Conservation (phyloP, 2,329 filamentous ascomycete genomes). For the Colletotrichum caudatum region DNA sequence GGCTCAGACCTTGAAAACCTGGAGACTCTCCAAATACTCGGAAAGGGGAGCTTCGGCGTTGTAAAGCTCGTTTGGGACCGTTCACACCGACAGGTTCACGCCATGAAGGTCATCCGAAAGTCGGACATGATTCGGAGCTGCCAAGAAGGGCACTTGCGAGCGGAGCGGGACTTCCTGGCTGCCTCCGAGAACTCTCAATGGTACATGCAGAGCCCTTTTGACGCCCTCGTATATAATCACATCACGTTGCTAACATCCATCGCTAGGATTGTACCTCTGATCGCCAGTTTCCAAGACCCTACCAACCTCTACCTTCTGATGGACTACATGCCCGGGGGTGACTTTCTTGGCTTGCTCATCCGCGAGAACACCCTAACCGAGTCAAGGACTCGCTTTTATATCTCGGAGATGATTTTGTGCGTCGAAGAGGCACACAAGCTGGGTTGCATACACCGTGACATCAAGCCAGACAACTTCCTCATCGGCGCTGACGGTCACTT, state of each 20-base stretch:
- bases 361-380: constrained; percentile 87
- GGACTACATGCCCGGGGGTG: constrained; percentile 98
- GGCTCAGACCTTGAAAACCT: constrained; percentile 67
- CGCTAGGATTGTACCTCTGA: constrained; percentile 82
- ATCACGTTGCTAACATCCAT: not conserved
- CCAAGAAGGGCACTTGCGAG: constrained; percentile 92
- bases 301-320: constrained; percentile 91
- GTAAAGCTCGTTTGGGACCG: constrained; percentile 84
- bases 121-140: constrained; percentile 90
- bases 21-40: constrained; percentile 83
- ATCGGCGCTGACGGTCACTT: constrained; percentile 89
- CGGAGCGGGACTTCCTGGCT: constrained; percentile 92
- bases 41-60: constrained; percentile 94
- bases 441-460: constrained; percentile 92
- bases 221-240: not conserved
- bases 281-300: constrained; percentile 89
- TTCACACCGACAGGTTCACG: constrained; percentile 72
- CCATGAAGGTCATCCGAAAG: constrained; percentile 98
- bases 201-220: constrained; percentile 53
- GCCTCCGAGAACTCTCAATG: constrained; percentile 88
- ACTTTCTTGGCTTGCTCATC: constrained; percentile 89
- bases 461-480: constrained; percentile 98
- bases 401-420: constrained; percentile 95
- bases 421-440: constrained; percentile 92
- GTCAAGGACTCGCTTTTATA: constrained; percentile 83